These are phyloP conservation scores for Microsporum canis DNA, from an alignment of 2,329 filamentous ascomycete species.

Conservation along the genomic window DNA sequence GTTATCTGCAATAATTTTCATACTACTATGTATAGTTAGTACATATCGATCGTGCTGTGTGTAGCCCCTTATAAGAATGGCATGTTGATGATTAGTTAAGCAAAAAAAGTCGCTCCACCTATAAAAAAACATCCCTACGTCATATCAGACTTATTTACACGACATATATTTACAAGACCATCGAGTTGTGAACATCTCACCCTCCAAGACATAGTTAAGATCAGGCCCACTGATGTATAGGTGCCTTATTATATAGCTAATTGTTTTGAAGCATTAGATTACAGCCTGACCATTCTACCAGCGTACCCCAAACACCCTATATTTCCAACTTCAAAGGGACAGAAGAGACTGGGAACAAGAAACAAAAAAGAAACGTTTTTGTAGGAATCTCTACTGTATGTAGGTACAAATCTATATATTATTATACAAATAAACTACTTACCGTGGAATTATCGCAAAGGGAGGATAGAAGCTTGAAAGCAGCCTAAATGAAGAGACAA, in stretches of 20 bases:
- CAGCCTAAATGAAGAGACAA: constrained; percentile 26
- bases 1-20: neutral
- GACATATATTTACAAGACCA: neutral
- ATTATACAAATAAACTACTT: neutral
- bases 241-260: neutral
- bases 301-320: neutral
- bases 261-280: neutral
- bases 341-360: too few relatives aligned
- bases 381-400: neutral
- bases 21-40: too few relatives aligned
- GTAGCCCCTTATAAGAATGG: too few relatives aligned
- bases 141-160: constrained; percentile 1
- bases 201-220: neutral
- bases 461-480: neutral
- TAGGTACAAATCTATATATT: neutral
- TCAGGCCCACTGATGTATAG: neutral
- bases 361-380: neutral
- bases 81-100: too few relatives aligned
- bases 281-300: neutral
- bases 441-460: neutral
- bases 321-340: neutral
- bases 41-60: too few relatives aligned
- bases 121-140: neutral
- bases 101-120: neutral
- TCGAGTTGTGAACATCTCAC: neutral